Conservation (phyloP, 108 stramenopile species). For the Cylindrotheca fusiformis region DNA sequence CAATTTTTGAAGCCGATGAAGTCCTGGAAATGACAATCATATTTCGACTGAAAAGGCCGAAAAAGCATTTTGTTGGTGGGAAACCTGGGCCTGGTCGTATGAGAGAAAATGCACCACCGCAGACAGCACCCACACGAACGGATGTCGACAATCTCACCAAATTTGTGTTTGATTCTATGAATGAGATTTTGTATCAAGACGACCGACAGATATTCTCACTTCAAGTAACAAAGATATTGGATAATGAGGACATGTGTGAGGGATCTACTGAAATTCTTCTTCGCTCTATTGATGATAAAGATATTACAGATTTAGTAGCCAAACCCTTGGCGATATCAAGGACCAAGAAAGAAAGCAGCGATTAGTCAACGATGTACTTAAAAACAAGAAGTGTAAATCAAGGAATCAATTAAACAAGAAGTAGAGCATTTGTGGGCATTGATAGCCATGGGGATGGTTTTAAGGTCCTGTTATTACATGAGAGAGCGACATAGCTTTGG, state of each 20-base stretch:
- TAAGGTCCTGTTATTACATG: too few relatives aligned
- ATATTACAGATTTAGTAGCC: conserved; percentile 18
- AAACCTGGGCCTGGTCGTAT: conserved; percentile 48
- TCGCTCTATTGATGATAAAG: conserved; percentile 32
- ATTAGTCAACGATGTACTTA: too few relatives aligned
- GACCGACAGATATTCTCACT: conserved; percentile 75
- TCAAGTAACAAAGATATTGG: conserved; percentile 63
- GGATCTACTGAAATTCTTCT: conserved; percentile 65
- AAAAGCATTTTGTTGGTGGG: conserved; percentile 57
- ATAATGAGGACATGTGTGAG: conserved; percentile 55
- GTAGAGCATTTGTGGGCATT: not conserved
- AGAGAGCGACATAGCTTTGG: too few relatives aligned
- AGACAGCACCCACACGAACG: conserved; percentile 27
- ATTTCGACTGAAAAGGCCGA: conserved; percentile 76
- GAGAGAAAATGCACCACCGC: conserved; percentile 38
- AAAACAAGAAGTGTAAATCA: too few relatives aligned
- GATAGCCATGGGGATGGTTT: too few relatives aligned
- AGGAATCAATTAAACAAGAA: not conserved
- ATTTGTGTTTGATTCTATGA: conserved; percentile 84
- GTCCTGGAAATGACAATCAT: conserved; percentile 48
- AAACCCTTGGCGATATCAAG: conserved; percentile 9
- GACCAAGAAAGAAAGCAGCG: too few relatives aligned
- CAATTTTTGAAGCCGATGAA: conserved; percentile 29
- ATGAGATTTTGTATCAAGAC: conserved; percentile 69
- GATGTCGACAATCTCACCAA: conserved; percentile 86